phyloP scores from a whole-genome alignment of 2,329 filamentous ascomycete genomes.

The Incumbomyces lentus region DNA sequence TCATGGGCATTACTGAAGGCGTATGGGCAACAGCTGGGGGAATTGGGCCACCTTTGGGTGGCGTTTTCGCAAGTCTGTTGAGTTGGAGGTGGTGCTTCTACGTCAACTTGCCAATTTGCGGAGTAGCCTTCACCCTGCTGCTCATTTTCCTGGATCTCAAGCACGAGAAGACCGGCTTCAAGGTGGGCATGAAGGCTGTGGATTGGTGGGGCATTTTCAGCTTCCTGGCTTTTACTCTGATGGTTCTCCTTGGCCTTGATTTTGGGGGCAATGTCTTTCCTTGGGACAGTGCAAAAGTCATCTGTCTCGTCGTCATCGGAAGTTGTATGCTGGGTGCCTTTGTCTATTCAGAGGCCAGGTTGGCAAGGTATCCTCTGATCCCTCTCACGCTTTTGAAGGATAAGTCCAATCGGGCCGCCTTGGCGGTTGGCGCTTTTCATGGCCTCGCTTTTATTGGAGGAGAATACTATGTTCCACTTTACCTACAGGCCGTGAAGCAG shows the following conservation, averaged over 20 bases:
- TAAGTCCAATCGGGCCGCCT: slow-evolving; percentile 34
- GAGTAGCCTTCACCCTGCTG: slow-evolving; percentile 38
- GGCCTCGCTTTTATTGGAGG: slow-evolving; percentile 41
- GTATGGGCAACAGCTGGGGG: slow-evolving; percentile 46
- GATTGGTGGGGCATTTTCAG: slow-evolving; percentile 48
- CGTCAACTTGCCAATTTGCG: slow-evolving; percentile 44
- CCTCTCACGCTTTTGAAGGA: slow-evolving; percentile 3
- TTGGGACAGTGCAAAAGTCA: slow-evolving; percentile 46
- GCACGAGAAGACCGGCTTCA: slow-evolving; percentile 24
- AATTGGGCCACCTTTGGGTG: slow-evolving; percentile 43
- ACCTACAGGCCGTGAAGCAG: slow-evolving; percentile 35
- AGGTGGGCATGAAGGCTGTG: slow-evolving; percentile 27
- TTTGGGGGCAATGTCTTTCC: slow-evolving; percentile 47
- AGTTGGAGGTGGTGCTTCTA: slow-evolving; percentile 44
- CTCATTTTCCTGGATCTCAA: slow-evolving; percentile 44
- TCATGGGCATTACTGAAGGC: slow-evolving; percentile 42
- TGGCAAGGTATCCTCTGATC: slow-evolving; percentile 39
- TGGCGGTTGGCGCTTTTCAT: slow-evolving; percentile 33
- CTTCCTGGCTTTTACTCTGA: slow-evolving; percentile 67
- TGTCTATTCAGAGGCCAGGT: slow-evolving; percentile 50
- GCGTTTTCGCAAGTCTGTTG: slow-evolving; percentile 31
- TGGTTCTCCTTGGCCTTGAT: slow-evolving; percentile 76
- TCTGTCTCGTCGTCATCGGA: slow-evolving; percentile 45
- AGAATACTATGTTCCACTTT: slow-evolving; percentile 32
- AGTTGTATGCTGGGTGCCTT: slow-evolving; percentile 41